These are phyloP conservation scores for Yamadazyma akitaensis DNA, from an alignment of 805 yeast species.

Conservation along the genomic window DNA sequence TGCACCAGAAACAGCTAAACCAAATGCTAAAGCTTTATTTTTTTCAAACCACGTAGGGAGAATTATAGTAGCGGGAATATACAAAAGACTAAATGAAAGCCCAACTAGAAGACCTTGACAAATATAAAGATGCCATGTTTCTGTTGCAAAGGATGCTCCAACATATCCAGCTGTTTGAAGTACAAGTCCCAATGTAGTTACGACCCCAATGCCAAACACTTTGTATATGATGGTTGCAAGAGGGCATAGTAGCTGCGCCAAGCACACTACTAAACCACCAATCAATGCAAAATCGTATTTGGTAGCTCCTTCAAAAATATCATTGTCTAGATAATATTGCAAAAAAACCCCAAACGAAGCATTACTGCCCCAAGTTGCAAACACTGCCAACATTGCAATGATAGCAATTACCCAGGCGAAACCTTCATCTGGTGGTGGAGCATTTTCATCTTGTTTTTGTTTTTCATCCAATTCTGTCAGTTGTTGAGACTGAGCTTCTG, in stretches of 20 bases:
- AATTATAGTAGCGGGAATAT: slow-evolving; percentile 42
- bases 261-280: slow-evolving; percentile 46
- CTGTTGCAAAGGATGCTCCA: slow-evolving; percentile 49
- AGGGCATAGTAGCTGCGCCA: slow-evolving; percentile 60
- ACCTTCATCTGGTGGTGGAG: slow-evolving; percentile 44
- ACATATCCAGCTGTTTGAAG: slow-evolving; percentile 44
- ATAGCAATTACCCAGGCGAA: slow-evolving; percentile 52
- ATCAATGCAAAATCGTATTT: slow-evolving; percentile 49
- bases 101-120: slow-evolving; percentile 54
- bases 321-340: slow-evolving; percentile 40
- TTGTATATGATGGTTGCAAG: slow-evolving; percentile 45
- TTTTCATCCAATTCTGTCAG: background rate
- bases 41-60: slow-evolving; percentile 50
- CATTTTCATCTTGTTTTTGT: background rate
- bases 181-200: slow-evolving; percentile 45
- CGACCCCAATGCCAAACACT: slow-evolving; percentile 46
- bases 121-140: slow-evolving; percentile 49
- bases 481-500: slow-evolving; percentile 2
- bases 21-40: slow-evolving; percentile 45
- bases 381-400: slow-evolving; percentile 44
- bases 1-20: slow-evolving; percentile 47
- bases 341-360: slow-evolving; percentile 59
- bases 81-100: slow-evolving; percentile 43
- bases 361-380: slow-evolving; percentile 56
- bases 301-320: slow-evolving; percentile 39